A percentile compares a stretch with the other conserved stretches of the same genome.
Evolutionary conservation across 345 rosid species (phyloP).

Genomic region (Sisymbrium altissimum): DNA sequence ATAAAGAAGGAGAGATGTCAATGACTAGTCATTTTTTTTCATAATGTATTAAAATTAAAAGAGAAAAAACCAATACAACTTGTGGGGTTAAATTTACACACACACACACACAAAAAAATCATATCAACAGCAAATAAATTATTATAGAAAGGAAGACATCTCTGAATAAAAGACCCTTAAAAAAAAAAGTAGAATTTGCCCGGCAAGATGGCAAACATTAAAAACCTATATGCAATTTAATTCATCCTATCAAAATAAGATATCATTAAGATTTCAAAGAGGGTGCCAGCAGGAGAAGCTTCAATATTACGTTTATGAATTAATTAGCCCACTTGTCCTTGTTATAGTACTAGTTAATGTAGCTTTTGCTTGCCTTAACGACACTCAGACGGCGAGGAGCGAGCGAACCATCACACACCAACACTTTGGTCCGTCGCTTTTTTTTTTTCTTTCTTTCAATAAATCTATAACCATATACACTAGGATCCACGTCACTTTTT

Average conservation of each 20-base stretch:
- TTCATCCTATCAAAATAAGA: neutral
- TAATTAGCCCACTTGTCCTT: neutral
- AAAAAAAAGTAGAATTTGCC: too few relatives aligned
- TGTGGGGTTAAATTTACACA: too few relatives aligned
- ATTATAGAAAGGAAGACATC: too few relatives aligned
- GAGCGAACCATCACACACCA: too few relatives aligned
- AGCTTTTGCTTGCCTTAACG: neutral
- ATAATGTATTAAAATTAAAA: too few relatives aligned
- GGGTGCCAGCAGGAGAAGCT: neutral
- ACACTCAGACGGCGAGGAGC: too few relatives aligned
- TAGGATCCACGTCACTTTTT: conserved; percentile 1
- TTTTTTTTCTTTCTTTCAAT: neutral
- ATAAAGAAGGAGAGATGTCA: too few relatives aligned
- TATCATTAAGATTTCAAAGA: neutral
- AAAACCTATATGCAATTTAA: neutral
- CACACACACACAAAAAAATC: too few relatives aligned
- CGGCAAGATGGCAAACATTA: neutral
- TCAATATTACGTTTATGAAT: neutral
- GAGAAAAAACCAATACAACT: too few relatives aligned
- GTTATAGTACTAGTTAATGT: neutral
- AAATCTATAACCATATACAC: neutral
- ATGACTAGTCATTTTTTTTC: too few relatives aligned
- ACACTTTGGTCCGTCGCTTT: neutral
- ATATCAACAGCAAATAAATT: too few relatives aligned
- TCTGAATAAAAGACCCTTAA: too few relatives aligned